A percentile compares a stretch with the other conserved stretches of the same genome.
Conservation (phyloP, 306 rosid genomes). For the Quercus dentata region DNA sequence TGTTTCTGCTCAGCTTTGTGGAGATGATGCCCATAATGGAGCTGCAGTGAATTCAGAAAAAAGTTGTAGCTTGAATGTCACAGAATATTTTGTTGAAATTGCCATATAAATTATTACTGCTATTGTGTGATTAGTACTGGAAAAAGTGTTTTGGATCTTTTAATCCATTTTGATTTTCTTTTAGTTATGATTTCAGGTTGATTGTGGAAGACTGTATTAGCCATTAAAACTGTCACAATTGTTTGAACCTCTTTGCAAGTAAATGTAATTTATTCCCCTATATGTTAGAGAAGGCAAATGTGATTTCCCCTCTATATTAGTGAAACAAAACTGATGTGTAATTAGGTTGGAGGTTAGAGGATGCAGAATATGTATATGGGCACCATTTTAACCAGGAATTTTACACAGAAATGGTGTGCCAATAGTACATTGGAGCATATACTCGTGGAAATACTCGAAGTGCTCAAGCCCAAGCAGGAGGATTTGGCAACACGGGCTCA, state of each 20-base stretch:
- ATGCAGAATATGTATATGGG: too few relatives aligned
- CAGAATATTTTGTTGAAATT: slow-evolving; percentile 7
- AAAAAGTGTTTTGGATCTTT: neutral
- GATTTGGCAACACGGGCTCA: slow-evolving; percentile 53
- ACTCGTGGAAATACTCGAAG: slow-evolving; percentile 47
- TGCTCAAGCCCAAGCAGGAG: slow-evolving; percentile 40
- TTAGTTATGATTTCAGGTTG: neutral
- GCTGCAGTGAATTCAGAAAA: slow-evolving; percentile 30
- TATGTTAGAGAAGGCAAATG: too few relatives aligned
- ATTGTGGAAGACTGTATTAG: neutral
- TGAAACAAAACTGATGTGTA: too few relatives aligned
- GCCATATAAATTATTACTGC: neutral
- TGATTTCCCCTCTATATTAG: too few relatives aligned
- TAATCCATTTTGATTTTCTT: neutral
- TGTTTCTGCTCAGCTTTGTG: slow-evolving; percentile 37
- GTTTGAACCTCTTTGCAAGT: neutral
- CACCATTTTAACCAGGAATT: too few relatives aligned
- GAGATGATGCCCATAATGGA: slow-evolving; percentile 29
- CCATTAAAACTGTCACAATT: neutral
- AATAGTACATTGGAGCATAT: slow-evolving; percentile 38
- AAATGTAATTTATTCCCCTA: too few relatives aligned
- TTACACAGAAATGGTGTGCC: neutral
- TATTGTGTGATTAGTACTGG: neutral
- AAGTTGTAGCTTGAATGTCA: slow-evolving; percentile 30
- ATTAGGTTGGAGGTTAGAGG: too few relatives aligned